phyloP scores from a whole-genome alignment of 768 basidiomycete species.

The Lentinula sp. region DNA sequence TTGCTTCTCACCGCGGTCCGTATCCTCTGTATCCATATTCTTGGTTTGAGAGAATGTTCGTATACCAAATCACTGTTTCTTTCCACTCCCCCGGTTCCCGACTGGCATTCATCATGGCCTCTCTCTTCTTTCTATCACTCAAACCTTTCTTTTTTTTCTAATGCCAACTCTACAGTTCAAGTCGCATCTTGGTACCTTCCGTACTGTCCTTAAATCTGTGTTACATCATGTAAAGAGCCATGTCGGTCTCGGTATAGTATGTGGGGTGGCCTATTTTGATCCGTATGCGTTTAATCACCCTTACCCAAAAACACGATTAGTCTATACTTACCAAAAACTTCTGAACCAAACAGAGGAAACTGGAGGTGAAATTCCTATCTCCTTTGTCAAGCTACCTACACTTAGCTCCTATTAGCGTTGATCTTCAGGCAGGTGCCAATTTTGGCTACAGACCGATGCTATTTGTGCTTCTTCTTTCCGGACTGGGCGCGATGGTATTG shows the following conservation, averaged over 20 bases:
- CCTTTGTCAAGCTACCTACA: background rate
- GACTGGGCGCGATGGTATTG: conserved; percentile 60
- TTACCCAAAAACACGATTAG: background rate
- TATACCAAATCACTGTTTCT: conserved; percentile 16
- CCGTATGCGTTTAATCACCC: conserved; percentile 37
- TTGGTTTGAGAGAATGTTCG: conserved; percentile 10
- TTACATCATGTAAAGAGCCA: conserved; percentile 31
- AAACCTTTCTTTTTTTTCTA: conserved; percentile 7
- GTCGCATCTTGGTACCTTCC: background rate
- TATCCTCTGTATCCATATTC: background rate
- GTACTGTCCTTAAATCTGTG: conserved; percentile 8
- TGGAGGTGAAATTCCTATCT: conserved; percentile 31
- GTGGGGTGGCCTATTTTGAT: conserved; percentile 70
- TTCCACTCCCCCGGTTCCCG: conserved; percentile 24
- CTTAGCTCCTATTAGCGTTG: conserved; percentile 35
- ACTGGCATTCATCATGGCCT: conserved; percentile 23
- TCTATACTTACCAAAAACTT: background rate
- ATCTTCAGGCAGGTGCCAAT: conserved; percentile 70
- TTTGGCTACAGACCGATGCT: conserved; percentile 72
- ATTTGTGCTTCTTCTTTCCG: conserved; percentile 56
- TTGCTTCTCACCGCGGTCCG: background rate
- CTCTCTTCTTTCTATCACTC: conserved; percentile 2
- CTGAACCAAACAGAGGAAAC: conserved; percentile 43
- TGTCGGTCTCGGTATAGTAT: conserved; percentile 63
- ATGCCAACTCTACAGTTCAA: conserved; percentile 7